These are phyloP conservation scores for Eucalyptus sp. DNA, from an alignment of 345 rosid species.

Conservation along the genomic window DNA sequence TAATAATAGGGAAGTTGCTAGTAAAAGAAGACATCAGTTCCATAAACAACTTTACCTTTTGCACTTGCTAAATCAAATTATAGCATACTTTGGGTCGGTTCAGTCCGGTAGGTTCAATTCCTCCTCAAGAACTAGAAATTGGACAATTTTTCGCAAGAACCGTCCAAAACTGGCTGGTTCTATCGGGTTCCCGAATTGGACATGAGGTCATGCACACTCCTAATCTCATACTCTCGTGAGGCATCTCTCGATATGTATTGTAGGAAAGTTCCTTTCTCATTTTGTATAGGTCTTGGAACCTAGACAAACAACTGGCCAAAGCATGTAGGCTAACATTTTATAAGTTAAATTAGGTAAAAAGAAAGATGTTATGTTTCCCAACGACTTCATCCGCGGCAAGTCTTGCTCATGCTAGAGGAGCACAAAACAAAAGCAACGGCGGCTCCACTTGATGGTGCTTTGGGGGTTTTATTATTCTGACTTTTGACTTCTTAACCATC, in stretches of 20 bases:
- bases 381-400: neutral
- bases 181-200: fast-evolving
- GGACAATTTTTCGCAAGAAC: fast-evolving
- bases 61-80: no score
- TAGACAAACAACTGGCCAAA: neutral
- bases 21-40: no score
- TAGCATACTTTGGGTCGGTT: no score
- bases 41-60: no score
- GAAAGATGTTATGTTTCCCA: neutral
- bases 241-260: neutral
- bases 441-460: neutral
- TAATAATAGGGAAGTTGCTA: no score
- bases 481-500: neutral
- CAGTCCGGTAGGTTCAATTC: fast-evolving
- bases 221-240: neutral
- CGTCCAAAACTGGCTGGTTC: no score
- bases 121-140: no score
- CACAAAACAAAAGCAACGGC: neutral
- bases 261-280: neutral
- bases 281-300: neutral
- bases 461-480: neutral
- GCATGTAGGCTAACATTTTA: neutral
- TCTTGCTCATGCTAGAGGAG: neutral
- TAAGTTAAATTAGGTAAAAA: no score
- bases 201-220: no score